phyloP scores from a whole-genome alignment of 2,329 filamentous ascomycete genomes.

The Cercospora berteroae region DNA sequence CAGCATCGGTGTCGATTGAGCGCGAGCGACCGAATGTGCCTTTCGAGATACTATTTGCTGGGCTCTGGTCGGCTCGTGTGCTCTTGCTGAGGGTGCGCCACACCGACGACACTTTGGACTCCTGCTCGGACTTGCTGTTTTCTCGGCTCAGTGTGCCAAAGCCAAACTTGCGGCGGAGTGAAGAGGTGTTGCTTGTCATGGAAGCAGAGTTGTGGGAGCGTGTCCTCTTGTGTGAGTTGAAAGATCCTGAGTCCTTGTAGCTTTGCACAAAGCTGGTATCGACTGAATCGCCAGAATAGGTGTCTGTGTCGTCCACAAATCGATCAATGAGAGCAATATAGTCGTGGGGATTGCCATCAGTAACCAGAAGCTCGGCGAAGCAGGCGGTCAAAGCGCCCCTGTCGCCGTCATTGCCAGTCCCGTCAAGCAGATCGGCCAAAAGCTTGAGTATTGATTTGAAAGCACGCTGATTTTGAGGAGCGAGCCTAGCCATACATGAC shows the following conservation, averaged over 20 bases:
- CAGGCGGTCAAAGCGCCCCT: constrained; percentile 82
- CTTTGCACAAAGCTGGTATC: constrained; percentile 25
- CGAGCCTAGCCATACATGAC: constrained; percentile 52
- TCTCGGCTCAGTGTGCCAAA: constrained; percentile 71
- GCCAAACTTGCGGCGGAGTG: constrained; percentile 78
- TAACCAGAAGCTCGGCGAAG: constrained; percentile 82
- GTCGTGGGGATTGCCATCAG: constrained; percentile 71
- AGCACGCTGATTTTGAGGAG: constrained; percentile 66
- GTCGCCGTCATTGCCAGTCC: constrained; percentile 87
- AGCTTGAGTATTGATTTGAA: constrained; percentile 82
- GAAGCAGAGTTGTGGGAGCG: constrained; percentile 68
- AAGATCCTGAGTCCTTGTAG: constrained; percentile 25
- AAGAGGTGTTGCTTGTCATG: constrained; percentile 80
- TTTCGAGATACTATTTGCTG: constrained; percentile 64
- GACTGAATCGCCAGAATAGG: constrained; percentile 72
- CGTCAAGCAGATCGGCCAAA: constrained; percentile 81
- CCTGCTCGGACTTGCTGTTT: constrained; percentile 69
- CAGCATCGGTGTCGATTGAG: constrained; percentile 69
- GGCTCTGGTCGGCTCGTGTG: constrained; percentile 60
- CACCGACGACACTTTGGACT: constrained; percentile 71
- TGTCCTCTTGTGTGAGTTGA: constrained; percentile 48
- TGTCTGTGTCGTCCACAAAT: constrained; percentile 83
- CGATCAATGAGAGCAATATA: constrained; percentile 88
- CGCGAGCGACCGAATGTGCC: constrained; percentile 66
- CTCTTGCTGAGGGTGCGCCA: constrained; percentile 88